Conservation (phyloP, 257 asterid species). For the Pogostemon cablin region DNA sequence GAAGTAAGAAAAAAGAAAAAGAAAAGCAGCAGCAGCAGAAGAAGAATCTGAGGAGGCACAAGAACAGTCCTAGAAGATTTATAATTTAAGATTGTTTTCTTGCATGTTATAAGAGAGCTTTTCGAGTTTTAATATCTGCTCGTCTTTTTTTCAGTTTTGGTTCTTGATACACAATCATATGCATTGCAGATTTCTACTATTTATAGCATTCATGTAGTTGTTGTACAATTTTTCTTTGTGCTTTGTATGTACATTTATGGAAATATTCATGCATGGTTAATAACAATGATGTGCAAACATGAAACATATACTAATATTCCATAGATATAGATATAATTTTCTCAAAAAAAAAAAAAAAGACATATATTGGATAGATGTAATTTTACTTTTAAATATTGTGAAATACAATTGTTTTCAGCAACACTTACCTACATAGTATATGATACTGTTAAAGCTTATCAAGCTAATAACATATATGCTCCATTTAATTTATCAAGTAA, state of each 20-base stretch:
- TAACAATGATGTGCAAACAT: not conserved
- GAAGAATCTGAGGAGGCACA: constrained; percentile 37
- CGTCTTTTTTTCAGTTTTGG: constrained; percentile 17
- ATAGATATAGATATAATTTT: too few relatives aligned
- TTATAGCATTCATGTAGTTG: constrained; percentile 19
- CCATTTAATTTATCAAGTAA: too few relatives aligned
- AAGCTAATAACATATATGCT: too few relatives aligned
- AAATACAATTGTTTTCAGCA: too few relatives aligned
- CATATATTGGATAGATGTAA: too few relatives aligned
- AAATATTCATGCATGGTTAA: constrained; percentile 3
- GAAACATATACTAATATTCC: not conserved
- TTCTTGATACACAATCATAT: constrained; percentile 19
- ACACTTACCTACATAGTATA: too few relatives aligned
- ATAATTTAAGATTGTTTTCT: not conserved
- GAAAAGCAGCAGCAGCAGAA: constrained; percentile 1
- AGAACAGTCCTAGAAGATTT: constrained; percentile 34
- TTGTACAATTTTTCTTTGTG: constrained; percentile 16
- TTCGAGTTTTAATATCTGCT: not conserved
- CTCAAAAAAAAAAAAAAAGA: too few relatives aligned
- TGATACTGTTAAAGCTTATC: too few relatives aligned
- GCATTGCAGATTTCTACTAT: constrained; percentile 9
- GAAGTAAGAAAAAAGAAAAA: constrained; percentile 12
- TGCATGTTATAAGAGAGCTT: constrained; percentile 1
- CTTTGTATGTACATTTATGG: not conserved
- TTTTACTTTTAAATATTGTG: too few relatives aligned